Evolutionary conservation across 2,329 filamentous ascomycete genomes (phyloP).

Genomic region (Alternaria tenuissima): DNA sequence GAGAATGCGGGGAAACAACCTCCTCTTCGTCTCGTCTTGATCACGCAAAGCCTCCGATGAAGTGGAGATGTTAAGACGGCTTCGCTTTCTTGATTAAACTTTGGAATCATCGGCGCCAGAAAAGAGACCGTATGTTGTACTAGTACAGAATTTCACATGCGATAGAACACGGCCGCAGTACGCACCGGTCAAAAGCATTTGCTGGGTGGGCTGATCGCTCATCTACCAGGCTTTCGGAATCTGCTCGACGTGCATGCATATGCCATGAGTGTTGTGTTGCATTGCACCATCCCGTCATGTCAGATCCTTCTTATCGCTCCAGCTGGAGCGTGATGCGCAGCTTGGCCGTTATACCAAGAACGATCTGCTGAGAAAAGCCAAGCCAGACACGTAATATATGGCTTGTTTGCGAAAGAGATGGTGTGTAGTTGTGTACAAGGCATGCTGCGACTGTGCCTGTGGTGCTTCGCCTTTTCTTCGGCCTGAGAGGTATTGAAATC

Average conservation of each 20-base stretch:
- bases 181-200: not conserved
- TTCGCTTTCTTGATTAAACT: not conserved
- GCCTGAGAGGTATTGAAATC: not conserved
- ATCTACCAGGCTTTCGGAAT: not conserved
- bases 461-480: not conserved
- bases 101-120: not conserved
- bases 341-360: conserved; percentile 1
- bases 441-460: not conserved
- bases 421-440: not conserved
- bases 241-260: not conserved
- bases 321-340: not conserved
- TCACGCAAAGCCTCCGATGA: not conserved
- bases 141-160: not conserved
- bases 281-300: not conserved
- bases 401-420: not conserved
- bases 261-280: conserved; percentile 1
- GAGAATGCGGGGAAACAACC: conserved; percentile 10
- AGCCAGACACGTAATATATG: not conserved
- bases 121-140: not conserved
- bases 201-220: not conserved
- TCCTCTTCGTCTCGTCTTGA: not conserved
- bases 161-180: not conserved
- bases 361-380: not conserved
- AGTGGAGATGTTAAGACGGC: not conserved
- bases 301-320: not conserved